Percentiles rank a stretch among this genome's conserved stretches.
Conservation (phyloP, 73 alveolate genomes). For the Paramecium sexaurelia region DNA sequence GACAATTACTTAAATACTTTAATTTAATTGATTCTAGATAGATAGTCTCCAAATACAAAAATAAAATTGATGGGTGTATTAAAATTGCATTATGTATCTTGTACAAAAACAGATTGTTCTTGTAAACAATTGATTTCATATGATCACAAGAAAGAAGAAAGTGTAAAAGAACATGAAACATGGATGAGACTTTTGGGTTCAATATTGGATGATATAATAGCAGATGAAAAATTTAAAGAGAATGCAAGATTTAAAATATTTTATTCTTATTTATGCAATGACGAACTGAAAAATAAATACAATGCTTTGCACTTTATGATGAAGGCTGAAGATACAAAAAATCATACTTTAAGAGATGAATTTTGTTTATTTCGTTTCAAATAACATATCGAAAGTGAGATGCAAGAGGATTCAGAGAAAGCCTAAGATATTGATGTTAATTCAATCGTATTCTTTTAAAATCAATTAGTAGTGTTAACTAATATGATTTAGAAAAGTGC, state of each 20-base stretch:
- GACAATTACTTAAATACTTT: constrained; percentile 48
- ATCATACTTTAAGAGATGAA: constrained; percentile 58
- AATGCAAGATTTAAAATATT: constrained; percentile 57
- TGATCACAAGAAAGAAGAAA: constrained; percentile 15
- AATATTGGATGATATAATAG: constrained; percentile 35
- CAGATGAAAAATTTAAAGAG: constrained; percentile 52
- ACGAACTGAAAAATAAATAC: constrained; percentile 56
- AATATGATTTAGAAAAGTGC: constrained; percentile 55
- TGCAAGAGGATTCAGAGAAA: constrained; percentile 59
- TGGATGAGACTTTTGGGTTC: constrained; percentile 44
- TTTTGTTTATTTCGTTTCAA: constrained; percentile 61
- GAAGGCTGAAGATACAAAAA: constrained; percentile 63
- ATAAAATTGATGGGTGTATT: constrained; percentile 51
- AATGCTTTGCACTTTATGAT: constrained; percentile 64
- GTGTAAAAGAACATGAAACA: not conserved
- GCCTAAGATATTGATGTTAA: constrained; percentile 62
- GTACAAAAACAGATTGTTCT: constrained; percentile 43
- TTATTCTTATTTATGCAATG: constrained; percentile 53
- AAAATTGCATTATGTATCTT: constrained; percentile 49
- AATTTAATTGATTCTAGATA: constrained; percentile 31
- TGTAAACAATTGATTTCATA: constrained; percentile 32
- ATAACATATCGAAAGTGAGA: constrained; percentile 59
- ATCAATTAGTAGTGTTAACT: constrained; percentile 50
- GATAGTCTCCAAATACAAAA: constrained; percentile 44
- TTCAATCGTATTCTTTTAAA: constrained; percentile 52